A percentile compares a stretch with the other conserved stretches of the same genome.
Conservation (phyloP, 2,329 filamentous ascomycete genomes). For the Calonectria honghensis region DNA sequence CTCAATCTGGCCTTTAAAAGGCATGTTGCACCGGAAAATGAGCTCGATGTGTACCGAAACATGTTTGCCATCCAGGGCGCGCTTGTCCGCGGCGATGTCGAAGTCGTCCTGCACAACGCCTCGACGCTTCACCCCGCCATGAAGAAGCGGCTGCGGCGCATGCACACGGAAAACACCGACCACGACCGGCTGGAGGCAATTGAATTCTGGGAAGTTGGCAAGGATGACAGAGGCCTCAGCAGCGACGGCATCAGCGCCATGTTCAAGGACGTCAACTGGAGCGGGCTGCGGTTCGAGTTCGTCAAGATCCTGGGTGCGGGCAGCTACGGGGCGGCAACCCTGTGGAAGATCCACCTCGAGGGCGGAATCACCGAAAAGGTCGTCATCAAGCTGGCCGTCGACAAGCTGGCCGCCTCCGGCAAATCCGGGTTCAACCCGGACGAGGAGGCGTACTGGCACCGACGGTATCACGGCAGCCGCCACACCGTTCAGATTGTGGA, state of each 20-base stretch:
- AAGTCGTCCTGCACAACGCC: constrained; percentile 38
- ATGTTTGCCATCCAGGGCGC: constrained; percentile 41
- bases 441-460: constrained; percentile 51
- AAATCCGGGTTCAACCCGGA: constrained; percentile 33
- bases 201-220: not conserved
- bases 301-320: constrained; percentile 54
- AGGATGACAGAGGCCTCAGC: not conserved
- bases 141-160: not conserved
- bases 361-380: constrained; percentile 46
- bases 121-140: not conserved
- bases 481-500: constrained; percentile 56
- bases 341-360: constrained; percentile 52
- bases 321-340: constrained; percentile 52
- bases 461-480: constrained; percentile 52
- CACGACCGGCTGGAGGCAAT: not conserved
- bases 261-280: constrained; percentile 35
- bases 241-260: not conserved
- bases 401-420: not conserved
- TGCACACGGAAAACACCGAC: not conserved
- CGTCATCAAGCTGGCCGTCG: constrained; percentile 53
- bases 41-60: constrained; percentile 38
- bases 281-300: constrained; percentile 52
- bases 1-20: constrained; percentile 18
- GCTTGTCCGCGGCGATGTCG: constrained; percentile 46
- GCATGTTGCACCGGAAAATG: not conserved